These are phyloP conservation scores for Apiospora aurea DNA, from an alignment of 2,329 filamentous ascomycete genomes.

Conservation along the genomic window DNA sequence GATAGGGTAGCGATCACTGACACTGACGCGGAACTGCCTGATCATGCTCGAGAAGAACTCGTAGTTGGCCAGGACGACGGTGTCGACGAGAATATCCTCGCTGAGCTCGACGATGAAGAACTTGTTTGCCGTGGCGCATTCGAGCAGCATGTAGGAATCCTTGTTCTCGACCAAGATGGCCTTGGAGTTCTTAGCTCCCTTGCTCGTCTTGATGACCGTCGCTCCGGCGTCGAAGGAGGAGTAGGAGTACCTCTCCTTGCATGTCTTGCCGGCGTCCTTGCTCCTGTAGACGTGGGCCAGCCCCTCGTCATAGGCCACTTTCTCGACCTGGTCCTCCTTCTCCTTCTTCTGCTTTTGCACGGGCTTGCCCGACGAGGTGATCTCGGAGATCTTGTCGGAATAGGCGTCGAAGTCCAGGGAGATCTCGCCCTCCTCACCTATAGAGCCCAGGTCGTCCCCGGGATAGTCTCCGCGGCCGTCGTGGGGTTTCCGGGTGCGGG, in stretches of 20 bases:
- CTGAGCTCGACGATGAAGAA: conserved; percentile 95
- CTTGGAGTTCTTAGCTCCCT: conserved; percentile 85
- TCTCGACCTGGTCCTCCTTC: conserved; percentile 47
- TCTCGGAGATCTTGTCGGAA: conserved; percentile 53
- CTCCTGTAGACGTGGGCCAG: conserved; percentile 69
- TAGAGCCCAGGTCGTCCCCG: conserved; percentile 73
- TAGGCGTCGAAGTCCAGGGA: conserved; percentile 61
- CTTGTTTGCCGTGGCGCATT: conserved; percentile 86
- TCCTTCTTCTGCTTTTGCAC: conserved; percentile 35
- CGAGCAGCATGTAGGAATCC: conserved; percentile 97
- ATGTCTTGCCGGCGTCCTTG: conserved; percentile 95
- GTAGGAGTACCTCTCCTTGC: conserved; percentile 97
- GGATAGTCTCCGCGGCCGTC: conserved; percentile 58
- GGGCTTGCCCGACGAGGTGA: conserved; percentile 42
- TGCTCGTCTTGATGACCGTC: conserved; percentile 88
- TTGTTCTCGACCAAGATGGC: conserved; percentile 95
- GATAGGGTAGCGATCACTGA: conserved; percentile 92
- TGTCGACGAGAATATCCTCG: conserved; percentile 86
- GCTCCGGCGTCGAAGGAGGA: conserved; percentile 97
- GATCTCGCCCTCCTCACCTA: conserved; percentile 91
- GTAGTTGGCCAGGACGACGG: conserved; percentile 95
- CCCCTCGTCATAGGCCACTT: conserved; percentile 54
- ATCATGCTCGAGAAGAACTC: conserved; percentile 99
- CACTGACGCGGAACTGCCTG: conserved; percentile 86
- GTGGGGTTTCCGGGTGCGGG: conserved; percentile 68